Evolutionary conservation across 352 stramenopile species (phyloP).

Genomic region (Globisporangium recalcitrans): DNA sequence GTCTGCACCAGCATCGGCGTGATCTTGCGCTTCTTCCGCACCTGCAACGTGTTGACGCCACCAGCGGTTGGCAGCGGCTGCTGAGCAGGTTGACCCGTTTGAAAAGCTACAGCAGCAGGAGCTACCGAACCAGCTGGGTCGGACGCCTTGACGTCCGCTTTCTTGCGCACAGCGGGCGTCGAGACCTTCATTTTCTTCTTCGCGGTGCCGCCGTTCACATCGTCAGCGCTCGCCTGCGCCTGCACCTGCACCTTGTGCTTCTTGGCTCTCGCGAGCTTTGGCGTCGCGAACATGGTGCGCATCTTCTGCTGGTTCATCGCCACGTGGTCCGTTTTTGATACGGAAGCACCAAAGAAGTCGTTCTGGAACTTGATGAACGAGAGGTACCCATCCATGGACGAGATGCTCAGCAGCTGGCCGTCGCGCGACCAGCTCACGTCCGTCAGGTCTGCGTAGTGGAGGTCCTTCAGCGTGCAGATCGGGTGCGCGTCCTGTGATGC

Average conservation of each 20-base stretch:
- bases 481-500: slow-evolving; percentile 59
- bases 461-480: slow-evolving; percentile 84
- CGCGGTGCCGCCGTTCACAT: slow-evolving; percentile 1
- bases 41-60: slow-evolving; percentile 60
- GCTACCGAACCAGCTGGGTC: neutral
- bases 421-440: slow-evolving; percentile 91
- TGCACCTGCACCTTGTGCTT: slow-evolving; percentile 26
- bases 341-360: slow-evolving; percentile 69
- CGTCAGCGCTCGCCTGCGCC: neutral
- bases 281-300: slow-evolving; percentile 50
- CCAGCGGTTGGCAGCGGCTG: slow-evolving; percentile 12
- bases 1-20: slow-evolving; percentile 38
- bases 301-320: slow-evolving; percentile 49
- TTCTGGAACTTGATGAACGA: slow-evolving; percentile 90
- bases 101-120: neutral
- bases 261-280: slow-evolving; percentile 54
- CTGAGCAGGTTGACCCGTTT: neutral
- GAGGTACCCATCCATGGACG: slow-evolving; percentile 95
- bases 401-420: slow-evolving; percentile 89
- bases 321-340: slow-evolving; percentile 32
- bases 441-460: slow-evolving; percentile 95
- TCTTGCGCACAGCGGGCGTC: slow-evolving; percentile 22
- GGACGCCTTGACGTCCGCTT: slow-evolving; percentile 7
- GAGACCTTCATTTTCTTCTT: slow-evolving; percentile 28
- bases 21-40: slow-evolving; percentile 83